phyloP scores from a whole-genome alignment of 352 stramenopile species.

The Pythium folliculosum region DNA sequence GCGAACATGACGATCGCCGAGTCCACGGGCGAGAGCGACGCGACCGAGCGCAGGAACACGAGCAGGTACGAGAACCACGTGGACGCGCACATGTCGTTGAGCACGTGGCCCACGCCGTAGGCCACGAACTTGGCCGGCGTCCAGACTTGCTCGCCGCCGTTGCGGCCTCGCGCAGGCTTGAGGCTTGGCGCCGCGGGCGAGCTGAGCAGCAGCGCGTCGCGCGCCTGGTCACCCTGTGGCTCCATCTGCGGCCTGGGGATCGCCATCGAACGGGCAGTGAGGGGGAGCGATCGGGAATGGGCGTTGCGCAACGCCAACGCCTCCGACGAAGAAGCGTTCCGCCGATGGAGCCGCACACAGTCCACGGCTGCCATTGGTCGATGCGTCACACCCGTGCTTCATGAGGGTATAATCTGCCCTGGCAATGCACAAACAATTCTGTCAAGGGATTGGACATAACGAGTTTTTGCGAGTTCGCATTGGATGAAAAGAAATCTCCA shows the following conservation, averaged over 20 bases:
- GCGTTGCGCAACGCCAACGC: neutral
- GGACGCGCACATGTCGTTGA: constrained; percentile 89
- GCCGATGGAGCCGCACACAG: constrained; percentile 6
- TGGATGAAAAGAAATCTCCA: too few species aligned
- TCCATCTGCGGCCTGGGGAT: constrained; percentile 20
- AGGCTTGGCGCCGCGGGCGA: neutral
- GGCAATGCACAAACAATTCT: neutral
- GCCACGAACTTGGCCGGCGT: constrained; percentile 58
- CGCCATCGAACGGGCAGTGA: neutral
- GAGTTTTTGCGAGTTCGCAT: too few species aligned
- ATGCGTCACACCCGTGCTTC: too few species aligned
- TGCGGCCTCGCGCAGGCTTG: constrained; percentile 19
- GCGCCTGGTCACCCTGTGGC: neutral
- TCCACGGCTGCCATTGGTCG: constrained; percentile 12
- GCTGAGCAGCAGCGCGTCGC: neutral
- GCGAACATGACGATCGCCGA: constrained; percentile 87
- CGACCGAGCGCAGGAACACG: constrained; percentile 71
- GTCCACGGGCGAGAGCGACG: constrained; percentile 67
- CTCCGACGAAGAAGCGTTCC: neutral
- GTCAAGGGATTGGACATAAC: constrained; percentile 9
- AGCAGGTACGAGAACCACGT: constrained; percentile 90
- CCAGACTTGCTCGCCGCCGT: constrained; percentile 34
- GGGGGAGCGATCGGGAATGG: too few species aligned
- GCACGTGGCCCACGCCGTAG: constrained; percentile 83
- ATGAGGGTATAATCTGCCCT: neutral